Evolutionary conservation across 2,329 filamentous ascomycete species (phyloP).

Genomic region (Zasmidium angulare): DNA sequence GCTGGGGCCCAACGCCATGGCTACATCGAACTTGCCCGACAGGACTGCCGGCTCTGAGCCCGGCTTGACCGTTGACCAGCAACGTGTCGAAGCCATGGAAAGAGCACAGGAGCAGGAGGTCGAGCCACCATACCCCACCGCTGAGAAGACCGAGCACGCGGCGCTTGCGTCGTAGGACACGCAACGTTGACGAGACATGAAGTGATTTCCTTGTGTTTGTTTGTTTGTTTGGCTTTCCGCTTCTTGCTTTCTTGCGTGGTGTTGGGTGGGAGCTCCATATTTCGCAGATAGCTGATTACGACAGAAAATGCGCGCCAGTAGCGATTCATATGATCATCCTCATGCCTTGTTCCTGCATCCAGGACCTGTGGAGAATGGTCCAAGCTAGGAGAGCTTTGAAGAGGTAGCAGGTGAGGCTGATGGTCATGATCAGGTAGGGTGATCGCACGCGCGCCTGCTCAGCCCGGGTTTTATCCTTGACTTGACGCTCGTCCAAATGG

Average conservation of each 20-base stretch:
- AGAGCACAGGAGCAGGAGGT: constrained; percentile 21
- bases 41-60: constrained; percentile 2
- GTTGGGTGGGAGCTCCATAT: not conserved
- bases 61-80: constrained; percentile 13
- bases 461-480: no score
- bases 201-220: not conserved
- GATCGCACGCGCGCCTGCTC: no score
- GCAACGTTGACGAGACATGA: not conserved
- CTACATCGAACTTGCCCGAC: constrained; percentile 10
- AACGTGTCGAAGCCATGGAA: constrained; percentile 25
- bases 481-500: no score
- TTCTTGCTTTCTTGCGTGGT: not conserved
- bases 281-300: not conserved
- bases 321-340: not conserved
- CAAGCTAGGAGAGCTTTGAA: not conserved
- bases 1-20: constrained; percentile 50
- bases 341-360: not conserved
- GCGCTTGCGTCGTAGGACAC: constrained; percentile 21
- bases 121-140: constrained; percentile 19
- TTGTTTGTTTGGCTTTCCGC: not conserved
- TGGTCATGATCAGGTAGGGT: not conserved
- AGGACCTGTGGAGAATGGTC: not conserved
- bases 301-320: not conserved
- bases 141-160: constrained; percentile 19
- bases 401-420: not conserved